Percentiles rank a stretch among this genome's conserved stretches.
Evolutionary conservation across 2,329 filamentous ascomycete genomes (phyloP).

Genomic region (Chaetomiaceae sp.): DNA sequence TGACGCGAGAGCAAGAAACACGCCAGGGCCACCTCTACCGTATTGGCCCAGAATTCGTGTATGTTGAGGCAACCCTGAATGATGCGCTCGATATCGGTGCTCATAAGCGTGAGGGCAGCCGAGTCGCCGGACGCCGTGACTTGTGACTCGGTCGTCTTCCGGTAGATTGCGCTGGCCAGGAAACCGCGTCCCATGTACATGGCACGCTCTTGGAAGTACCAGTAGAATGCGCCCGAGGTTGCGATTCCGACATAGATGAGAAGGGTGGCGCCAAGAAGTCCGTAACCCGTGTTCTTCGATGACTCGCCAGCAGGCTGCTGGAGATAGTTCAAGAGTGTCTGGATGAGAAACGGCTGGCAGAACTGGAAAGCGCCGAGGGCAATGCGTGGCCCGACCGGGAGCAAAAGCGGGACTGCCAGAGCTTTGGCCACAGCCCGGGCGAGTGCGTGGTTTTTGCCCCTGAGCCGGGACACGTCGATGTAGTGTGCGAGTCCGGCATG

Average conservation of each 20-base stretch:
- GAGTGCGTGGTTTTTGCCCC: slow-evolving; percentile 28
- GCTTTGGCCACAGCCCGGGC: slow-evolving; percentile 29
- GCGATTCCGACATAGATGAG: slow-evolving; percentile 34
- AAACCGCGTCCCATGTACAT: slow-evolving; percentile 31
- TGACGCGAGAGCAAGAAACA: slow-evolving; percentile 32
- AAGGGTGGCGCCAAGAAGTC: slow-evolving; percentile 32
- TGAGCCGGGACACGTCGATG: slow-evolving; percentile 16
- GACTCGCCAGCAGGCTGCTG: slow-evolving; percentile 25
- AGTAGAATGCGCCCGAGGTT: slow-evolving; percentile 32
- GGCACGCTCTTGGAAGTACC: slow-evolving; percentile 31
- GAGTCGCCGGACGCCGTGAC: slow-evolving; percentile 28
- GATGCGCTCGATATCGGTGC: slow-evolving; percentile 35
- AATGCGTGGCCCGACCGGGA: slow-evolving; percentile 36
- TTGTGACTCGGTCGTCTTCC: slow-evolving; percentile 30
- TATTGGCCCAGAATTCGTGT: slow-evolving; percentile 36
- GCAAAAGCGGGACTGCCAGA: slow-evolving; percentile 32
- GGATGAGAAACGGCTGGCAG: slow-evolving; percentile 42
- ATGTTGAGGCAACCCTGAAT: slow-evolving; percentile 28
- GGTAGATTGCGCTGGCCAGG: slow-evolving; percentile 31
- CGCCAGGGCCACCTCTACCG: slow-evolving; percentile 32
- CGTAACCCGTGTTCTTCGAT: slow-evolving; percentile 29
- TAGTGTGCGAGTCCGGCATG: slow-evolving; percentile 9
- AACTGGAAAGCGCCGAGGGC: slow-evolving; percentile 39
- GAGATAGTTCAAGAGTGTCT: slow-evolving; percentile 35
- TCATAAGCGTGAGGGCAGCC: slow-evolving; percentile 37